These are phyloP conservation scores for Dactylellina sp. DNA, from an alignment of 2,329 filamentous ascomycete species.

Conservation along the genomic window DNA sequence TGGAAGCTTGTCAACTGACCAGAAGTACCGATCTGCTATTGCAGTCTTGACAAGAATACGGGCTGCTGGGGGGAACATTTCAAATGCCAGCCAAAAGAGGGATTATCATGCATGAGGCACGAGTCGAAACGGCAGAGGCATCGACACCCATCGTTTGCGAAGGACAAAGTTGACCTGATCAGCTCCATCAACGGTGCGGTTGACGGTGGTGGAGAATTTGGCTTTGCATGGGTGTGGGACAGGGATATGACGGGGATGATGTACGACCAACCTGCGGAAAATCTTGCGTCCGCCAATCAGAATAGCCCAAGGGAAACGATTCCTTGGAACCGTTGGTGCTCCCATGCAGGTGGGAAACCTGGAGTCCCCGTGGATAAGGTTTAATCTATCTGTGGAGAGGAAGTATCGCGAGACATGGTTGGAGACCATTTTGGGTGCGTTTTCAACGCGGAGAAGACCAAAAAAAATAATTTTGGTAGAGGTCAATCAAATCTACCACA, in stretches of 20 bases:
- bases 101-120: slow-evolving; percentile 33
- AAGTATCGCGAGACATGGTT: slow-evolving; percentile 46
- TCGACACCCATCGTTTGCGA: not conserved
- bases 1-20: slow-evolving; percentile 24
- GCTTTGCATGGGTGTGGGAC: slow-evolving; percentile 10
- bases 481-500: slow-evolving; percentile 40
- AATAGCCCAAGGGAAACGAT: slow-evolving; percentile 19
- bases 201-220: slow-evolving; percentile 36
- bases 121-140: not conserved
- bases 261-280: slow-evolving; percentile 47
- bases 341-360: slow-evolving; percentile 51
- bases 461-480: slow-evolving; percentile 10
- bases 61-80: not conserved
- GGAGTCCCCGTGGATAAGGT: slow-evolving; percentile 54
- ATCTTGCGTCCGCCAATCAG: slow-evolving; percentile 56
- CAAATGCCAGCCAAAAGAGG: not conserved
- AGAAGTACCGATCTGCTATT: not conserved
- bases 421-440: slow-evolving; percentile 14
- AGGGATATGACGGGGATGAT: slow-evolving; percentile 46
- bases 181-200: slow-evolving; percentile 26
- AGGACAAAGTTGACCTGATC: not conserved
- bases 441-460: slow-evolving; percentile 39
- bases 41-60: not conserved
- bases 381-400: slow-evolving; percentile 35
- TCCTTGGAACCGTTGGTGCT: slow-evolving; percentile 54